These are phyloP conservation scores for Beauveria sp. DNA, from an alignment of 2,329 filamentous ascomycete species.

Conservation along the genomic window DNA sequence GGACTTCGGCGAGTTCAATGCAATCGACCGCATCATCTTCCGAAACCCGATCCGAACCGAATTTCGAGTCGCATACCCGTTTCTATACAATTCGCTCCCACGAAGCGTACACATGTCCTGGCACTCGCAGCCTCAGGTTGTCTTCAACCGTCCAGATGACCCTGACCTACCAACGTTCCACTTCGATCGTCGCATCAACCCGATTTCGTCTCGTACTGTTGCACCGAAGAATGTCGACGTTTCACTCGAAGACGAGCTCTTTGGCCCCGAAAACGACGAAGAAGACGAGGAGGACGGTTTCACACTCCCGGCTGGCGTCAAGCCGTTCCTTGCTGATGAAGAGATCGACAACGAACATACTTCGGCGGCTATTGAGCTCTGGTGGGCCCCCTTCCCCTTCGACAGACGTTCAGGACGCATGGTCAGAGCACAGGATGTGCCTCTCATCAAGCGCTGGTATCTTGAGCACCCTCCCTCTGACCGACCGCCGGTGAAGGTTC, in stretches of 20 bases:
- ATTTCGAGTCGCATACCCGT: constrained; percentile 90
- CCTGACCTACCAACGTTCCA: constrained; percentile 90
- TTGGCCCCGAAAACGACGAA: constrained; percentile 69
- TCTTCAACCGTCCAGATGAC: constrained; percentile 83
- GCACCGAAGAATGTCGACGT: constrained; percentile 89
- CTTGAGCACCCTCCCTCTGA: constrained; percentile 87
- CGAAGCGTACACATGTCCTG: constrained; percentile 88
- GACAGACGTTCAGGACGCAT: constrained; percentile 89
- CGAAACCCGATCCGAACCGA: constrained; percentile 90
- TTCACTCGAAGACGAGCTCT: constrained; percentile 89
- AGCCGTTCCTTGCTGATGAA: constrained; percentile 86
- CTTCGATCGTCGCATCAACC: constrained; percentile 96
- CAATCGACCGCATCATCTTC: constrained; percentile 98
- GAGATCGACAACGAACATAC: constrained; percentile 86
- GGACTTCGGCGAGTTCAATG: constrained; percentile 99
- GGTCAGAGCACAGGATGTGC: constrained; percentile 95
- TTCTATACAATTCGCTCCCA: constrained; percentile 91
- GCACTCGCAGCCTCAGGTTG: constrained; percentile 89
- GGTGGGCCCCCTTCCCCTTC: constrained; percentile 98
- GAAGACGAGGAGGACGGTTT: constrained; percentile 76
- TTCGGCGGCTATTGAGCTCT: constrained; percentile 81
- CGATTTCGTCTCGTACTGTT: constrained; percentile 90
- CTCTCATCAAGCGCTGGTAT: constrained; percentile 97
- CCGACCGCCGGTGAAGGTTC: constrained; percentile 85
- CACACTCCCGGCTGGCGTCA: constrained; percentile 67